Percentiles rank a stretch among this genome's conserved stretches.
These are phyloP conservation scores for Zangia roseola DNA, from an alignment of 768 basidiomycete genomes.

Conservation along the genomic window DNA sequence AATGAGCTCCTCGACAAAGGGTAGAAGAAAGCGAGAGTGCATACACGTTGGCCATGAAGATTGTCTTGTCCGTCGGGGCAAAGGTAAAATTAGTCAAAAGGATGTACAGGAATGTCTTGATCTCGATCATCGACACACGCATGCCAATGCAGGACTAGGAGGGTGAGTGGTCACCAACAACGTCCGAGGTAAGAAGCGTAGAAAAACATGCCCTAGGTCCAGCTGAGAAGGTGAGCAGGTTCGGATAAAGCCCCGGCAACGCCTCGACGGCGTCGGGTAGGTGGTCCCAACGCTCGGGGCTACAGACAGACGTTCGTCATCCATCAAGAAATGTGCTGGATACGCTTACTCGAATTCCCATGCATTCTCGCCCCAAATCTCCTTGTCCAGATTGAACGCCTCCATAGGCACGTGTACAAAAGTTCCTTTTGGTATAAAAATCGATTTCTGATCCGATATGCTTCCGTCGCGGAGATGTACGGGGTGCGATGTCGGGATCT, in stretches of 20 bases:
- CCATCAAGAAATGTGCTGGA: background rate
- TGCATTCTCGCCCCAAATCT: constrained; percentile 77
- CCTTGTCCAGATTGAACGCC: constrained; percentile 75
- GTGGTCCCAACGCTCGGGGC: constrained; percentile 80
- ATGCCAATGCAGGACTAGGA: constrained; percentile 78
- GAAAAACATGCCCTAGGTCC: constrained; percentile 66
- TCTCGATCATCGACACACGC: constrained; percentile 81
- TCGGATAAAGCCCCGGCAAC: constrained; percentile 69
- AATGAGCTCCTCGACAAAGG: background rate
- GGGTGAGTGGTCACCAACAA: background rate
- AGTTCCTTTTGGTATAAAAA: constrained; percentile 63
- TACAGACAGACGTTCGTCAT: constrained; percentile 24
- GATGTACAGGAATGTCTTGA: constrained; percentile 73
- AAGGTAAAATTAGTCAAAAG: constrained; percentile 69
- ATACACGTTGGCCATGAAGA: constrained; percentile 63
- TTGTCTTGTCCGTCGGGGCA: constrained; percentile 45
- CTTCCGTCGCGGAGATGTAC: constrained; percentile 52
- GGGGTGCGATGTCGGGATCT: constrained; percentile 67
- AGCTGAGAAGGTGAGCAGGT: constrained; percentile 73
- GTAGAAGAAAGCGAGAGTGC: constrained; percentile 20
- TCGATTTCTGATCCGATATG: constrained; percentile 38
- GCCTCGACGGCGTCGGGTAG: constrained; percentile 63
- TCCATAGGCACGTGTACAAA: constrained; percentile 79
- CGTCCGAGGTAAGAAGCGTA: background rate
- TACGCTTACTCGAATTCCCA: constrained; percentile 73